Conservation (phyloP, 208 protist species). For the Leptomonas pyrrhocoris region DNA sequence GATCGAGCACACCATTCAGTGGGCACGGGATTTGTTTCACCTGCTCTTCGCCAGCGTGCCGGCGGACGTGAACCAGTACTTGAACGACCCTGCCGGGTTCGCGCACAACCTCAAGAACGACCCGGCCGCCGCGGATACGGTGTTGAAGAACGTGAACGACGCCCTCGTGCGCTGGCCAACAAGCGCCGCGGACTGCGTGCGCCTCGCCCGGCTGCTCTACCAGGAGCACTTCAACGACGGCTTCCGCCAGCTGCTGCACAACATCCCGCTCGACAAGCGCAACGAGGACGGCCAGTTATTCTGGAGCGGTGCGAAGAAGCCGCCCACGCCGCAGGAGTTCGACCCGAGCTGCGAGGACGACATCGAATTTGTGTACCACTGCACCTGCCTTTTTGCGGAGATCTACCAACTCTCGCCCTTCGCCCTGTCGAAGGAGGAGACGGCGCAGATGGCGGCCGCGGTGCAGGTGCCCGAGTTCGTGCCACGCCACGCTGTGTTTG, state of each 20-base stretch:
- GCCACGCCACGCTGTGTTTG: constrained; percentile 67
- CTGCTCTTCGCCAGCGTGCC: constrained; percentile 80
- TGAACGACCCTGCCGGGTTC: constrained; percentile 74
- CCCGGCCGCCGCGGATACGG: constrained; percentile 59
- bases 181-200: constrained; percentile 94
- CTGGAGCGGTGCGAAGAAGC: constrained; percentile 93
- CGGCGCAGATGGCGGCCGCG: constrained; percentile 43
- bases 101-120: constrained; percentile 65
- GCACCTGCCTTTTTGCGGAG: constrained; percentile 66
- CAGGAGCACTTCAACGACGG: constrained; percentile 96
- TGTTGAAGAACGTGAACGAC: constrained; percentile 73
- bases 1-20: constrained; percentile 99
- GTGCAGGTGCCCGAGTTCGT: constrained; percentile 65
- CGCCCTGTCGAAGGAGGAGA: constrained; percentile 43
- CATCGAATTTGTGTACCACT: constrained; percentile 85
- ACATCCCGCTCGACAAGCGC: constrained; percentile 97
- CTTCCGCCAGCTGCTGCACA: constrained; percentile 97
- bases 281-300: constrained; percentile 91
- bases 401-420: constrained; percentile 65
- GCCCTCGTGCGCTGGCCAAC: constrained; percentile 79
- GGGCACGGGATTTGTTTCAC: constrained; percentile 93
- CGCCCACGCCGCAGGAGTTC: constrained; percentile 84
- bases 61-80: constrained; percentile 88
- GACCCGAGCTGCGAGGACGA: constrained; percentile 44
- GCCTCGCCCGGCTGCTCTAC: constrained; percentile 94